Evolutionary conservation across 1,139 yeast species (phyloP).

Genomic region (Taphrina populina): DNA sequence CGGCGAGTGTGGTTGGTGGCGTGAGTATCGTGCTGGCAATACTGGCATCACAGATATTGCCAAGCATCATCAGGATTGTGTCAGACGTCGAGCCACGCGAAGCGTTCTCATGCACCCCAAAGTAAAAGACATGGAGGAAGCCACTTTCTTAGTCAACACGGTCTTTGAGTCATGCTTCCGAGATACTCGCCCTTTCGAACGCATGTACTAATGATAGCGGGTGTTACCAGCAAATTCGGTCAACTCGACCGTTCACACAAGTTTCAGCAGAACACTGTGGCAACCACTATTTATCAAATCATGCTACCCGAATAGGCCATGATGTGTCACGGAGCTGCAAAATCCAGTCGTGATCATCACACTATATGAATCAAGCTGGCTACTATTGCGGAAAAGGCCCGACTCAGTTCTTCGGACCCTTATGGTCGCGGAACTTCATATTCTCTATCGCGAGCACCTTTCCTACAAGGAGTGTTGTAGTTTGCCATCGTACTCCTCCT

Average conservation of each 20-base stretch:
- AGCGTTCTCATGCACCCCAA: slow-evolving; percentile 84
- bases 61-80: slow-evolving; percentile 87
- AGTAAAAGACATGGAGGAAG: slow-evolving; percentile 70
- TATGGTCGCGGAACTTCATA: no score
- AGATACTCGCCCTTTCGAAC: slow-evolving; percentile 94
- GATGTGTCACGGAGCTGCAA: no score
- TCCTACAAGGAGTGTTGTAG: not conserved
- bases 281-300: no score
- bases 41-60: slow-evolving; percentile 58
- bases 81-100: slow-evolving; percentile 77
- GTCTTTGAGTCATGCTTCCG: slow-evolving; percentile 92
- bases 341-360: no score
- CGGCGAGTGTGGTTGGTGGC: slow-evolving; percentile 92
- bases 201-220: slow-evolving; percentile 51
- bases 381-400: no score
- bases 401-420: no score
- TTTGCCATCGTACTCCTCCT: not conserved
- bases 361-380: no score
- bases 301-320: no score
- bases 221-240: no score
- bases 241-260: no score
- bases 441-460: no score
- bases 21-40: slow-evolving; percentile 62
- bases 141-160: slow-evolving; percentile 72
- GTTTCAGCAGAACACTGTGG: no score